Percentiles rank a stretch among this genome's conserved stretches.
Conservation (phyloP, 108 stramenopile species). For the Pseudonitzschia delicatissima region DNA sequence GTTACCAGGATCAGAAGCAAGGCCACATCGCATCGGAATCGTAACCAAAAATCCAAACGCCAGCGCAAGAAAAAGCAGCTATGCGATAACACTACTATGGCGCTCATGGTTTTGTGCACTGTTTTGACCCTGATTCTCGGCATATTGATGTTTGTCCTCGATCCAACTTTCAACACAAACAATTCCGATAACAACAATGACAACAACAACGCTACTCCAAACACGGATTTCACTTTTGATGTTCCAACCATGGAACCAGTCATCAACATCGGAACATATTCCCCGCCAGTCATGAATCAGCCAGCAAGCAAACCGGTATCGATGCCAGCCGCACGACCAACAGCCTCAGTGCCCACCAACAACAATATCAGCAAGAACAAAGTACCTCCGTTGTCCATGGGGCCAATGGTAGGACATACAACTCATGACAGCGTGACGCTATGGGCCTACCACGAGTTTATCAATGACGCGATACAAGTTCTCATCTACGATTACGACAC, state of each 20-base stretch:
- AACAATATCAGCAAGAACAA: not conserved
- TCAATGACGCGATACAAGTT: slow-evolving; percentile 14
- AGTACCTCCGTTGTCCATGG: slow-evolving; percentile 4
- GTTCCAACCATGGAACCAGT: not conserved
- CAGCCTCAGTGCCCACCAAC: not conserved
- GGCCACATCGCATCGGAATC: not conserved
- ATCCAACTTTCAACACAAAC: no score
- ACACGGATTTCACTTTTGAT: no score
- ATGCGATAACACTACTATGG: not conserved
- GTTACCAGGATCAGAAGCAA: no score
- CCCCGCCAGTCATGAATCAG: not conserved
- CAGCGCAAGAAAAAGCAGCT: not conserved
- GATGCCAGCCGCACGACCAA: not conserved
- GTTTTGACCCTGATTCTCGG: not conserved
- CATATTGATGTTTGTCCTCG: not conserved
- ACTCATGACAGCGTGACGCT: slow-evolving; percentile 18
- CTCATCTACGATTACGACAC: slow-evolving; percentile 2
- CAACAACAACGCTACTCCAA: no score
- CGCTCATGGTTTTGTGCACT: not conserved
- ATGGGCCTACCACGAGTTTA: slow-evolving; percentile 18
- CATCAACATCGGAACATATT: not conserved
- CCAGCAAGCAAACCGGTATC: not conserved
- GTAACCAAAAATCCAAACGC: not conserved
- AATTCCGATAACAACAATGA: no score
- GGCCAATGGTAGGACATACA: slow-evolving; percentile 31